Evolutionary conservation across 2,329 filamentous ascomycete species (phyloP).

Genomic region (Rhynchosporium agropyri): DNA sequence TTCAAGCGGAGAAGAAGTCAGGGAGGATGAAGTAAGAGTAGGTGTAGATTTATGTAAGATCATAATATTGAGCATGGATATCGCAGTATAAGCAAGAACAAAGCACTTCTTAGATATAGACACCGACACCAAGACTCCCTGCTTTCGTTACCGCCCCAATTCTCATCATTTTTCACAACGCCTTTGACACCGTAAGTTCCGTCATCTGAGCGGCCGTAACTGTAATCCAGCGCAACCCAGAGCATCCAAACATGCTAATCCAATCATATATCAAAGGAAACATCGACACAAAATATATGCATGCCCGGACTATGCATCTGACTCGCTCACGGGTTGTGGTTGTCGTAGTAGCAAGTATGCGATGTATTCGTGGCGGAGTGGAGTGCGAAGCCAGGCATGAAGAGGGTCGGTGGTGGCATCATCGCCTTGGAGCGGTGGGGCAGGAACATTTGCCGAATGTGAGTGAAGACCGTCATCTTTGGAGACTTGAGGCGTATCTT

Average conservation of each 20-base stretch:
- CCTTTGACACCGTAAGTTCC: background rate
- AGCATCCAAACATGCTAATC: background rate
- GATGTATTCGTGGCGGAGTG: constrained; percentile 24
- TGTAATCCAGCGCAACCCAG: background rate
- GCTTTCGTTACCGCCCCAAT: background rate
- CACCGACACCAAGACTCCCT: background rate
- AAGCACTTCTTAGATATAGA: constrained; percentile 8
- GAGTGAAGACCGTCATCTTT: constrained; percentile 16
- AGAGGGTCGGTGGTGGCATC: constrained; percentile 3
- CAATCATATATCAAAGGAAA: background rate
- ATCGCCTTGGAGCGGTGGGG: background rate
- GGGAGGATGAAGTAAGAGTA: background rate
- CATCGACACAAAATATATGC: background rate
- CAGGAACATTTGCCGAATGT: background rate
- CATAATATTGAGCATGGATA: background rate
- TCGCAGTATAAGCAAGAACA: constrained; percentile 3
- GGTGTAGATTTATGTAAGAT: background rate
- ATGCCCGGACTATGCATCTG: background rate
- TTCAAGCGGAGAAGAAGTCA: background rate
- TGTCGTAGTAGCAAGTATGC: constrained; percentile 22
- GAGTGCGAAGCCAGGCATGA: constrained; percentile 16
- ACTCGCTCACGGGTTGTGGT: constrained; percentile 4
- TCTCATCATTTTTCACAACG: background rate
- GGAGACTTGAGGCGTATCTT: constrained; percentile 7
- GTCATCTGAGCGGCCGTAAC: background rate